Evolutionary conservation across 2,329 filamentous ascomycete genomes (phyloP).

Genomic region (Chrysoporthe austroafricana): DNA sequence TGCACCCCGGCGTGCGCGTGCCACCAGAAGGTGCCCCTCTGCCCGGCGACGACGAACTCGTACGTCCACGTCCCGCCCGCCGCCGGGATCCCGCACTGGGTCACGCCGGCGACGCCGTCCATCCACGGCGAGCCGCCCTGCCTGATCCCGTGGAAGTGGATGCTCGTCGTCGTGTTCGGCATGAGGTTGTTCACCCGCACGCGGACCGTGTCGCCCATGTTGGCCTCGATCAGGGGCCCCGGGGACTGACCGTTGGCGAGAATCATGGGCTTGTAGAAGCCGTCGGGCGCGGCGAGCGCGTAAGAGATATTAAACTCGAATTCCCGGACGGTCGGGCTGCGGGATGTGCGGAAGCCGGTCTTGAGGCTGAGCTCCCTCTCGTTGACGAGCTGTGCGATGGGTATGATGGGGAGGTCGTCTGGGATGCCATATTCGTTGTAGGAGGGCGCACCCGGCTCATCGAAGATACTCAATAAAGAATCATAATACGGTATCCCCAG

Average conservation of each 20-base stretch:
- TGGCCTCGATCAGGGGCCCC: conserved; percentile 49
- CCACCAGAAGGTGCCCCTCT: conserved; percentile 53
- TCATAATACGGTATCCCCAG: conserved; percentile 27
- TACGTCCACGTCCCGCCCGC: conserved; percentile 59
- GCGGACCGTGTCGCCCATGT: conserved; percentile 47
- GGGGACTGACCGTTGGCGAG: conserved; percentile 47
- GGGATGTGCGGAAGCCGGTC: conserved; percentile 33
- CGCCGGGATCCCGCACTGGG: conserved; percentile 62
- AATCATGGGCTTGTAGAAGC: conserved; percentile 43
- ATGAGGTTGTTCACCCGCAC: conserved; percentile 47
- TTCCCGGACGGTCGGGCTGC: conserved; percentile 33
- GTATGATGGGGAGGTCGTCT: conserved; percentile 32
- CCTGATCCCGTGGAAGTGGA: conserved; percentile 73
- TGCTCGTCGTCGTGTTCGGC: conserved; percentile 48
- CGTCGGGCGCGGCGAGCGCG: conserved; percentile 40
- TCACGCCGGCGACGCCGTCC: conserved; percentile 67
- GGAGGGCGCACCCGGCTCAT: background rate
- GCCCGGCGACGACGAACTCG: conserved; percentile 55
- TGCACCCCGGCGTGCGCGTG: conserved; percentile 65
- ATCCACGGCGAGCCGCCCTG: conserved; percentile 66
- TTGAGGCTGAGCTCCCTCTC: conserved; percentile 30
- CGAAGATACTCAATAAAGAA: conserved; percentile 12
- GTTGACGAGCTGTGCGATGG: conserved; percentile 28
- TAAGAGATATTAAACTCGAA: conserved; percentile 41
- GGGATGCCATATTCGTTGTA: conserved; percentile 33